A percentile compares a stretch with the other conserved stretches of the same genome.
These are phyloP conservation scores for Candida maesae DNA, from an alignment of 805 yeast species.

Conservation along the genomic window DNA sequence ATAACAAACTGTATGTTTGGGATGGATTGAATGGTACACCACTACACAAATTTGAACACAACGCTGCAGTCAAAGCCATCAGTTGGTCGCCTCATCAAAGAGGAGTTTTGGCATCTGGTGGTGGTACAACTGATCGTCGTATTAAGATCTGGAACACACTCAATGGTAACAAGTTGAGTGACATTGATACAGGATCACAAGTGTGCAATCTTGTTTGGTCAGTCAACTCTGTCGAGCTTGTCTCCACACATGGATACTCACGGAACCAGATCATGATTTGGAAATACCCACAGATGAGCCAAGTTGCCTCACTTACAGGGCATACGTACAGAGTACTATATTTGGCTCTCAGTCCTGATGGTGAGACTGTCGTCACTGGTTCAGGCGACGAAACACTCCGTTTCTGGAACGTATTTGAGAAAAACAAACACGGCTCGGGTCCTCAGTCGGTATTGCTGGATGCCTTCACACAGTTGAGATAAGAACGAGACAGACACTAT, in stretches of 20 bases:
- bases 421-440: constrained; percentile 53
- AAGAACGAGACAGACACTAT: background rate
- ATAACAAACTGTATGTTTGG: constrained; percentile 83
- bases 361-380: constrained; percentile 94
- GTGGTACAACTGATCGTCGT: constrained; percentile 91
- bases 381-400: constrained; percentile 97
- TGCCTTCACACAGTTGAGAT: constrained; percentile 73
- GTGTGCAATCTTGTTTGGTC: constrained; percentile 95
- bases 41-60: constrained; percentile 75
- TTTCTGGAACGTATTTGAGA: constrained; percentile 94
- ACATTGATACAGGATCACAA: constrained; percentile 94
- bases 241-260: constrained; percentile 92
- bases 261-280: constrained; percentile 88
- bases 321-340: constrained; percentile 92
- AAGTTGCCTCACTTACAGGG: constrained; percentile 89
- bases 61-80: constrained; percentile 94
- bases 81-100: constrained; percentile 98
- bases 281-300: constrained; percentile 91
- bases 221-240: constrained; percentile 84
- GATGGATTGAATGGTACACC: constrained; percentile 71
- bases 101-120: constrained; percentile 91
- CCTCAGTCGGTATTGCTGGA: constrained; percentile 64
- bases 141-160: constrained; percentile 91
- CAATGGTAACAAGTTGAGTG: constrained; percentile 68
- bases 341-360: constrained; percentile 89